A percentile compares a stretch with the other conserved stretches of the same genome.
Evolutionary conservation across 2,329 filamentous ascomycete genomes (phyloP).

Genomic region (Allantophomopsis lycopodina): DNA sequence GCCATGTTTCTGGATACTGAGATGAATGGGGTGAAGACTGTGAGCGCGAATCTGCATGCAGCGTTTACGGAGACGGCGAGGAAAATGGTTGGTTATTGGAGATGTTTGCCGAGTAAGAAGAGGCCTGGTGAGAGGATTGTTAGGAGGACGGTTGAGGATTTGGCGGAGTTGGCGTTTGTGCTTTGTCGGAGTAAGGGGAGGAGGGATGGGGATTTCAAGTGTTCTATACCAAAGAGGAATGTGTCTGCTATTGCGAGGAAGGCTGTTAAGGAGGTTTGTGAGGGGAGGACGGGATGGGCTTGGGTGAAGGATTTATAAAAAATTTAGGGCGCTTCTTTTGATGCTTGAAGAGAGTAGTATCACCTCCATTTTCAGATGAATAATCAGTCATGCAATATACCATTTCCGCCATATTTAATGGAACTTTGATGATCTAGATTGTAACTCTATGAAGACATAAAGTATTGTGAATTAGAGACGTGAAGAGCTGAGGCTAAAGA

Average conservation of each 20-base stretch:
- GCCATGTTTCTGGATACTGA: conserved; percentile 70
- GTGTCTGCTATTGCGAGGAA: conserved; percentile 5
- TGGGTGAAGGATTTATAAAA: too few relatives aligned
- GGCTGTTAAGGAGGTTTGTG: too few relatives aligned
- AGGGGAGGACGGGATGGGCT: too few relatives aligned
- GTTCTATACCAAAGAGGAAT: conserved; percentile 10
- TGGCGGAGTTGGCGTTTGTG: conserved; percentile 11
- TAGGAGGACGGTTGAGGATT: conserved; percentile 18
- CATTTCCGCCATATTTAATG: too few relatives aligned
- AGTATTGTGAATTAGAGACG: too few relatives aligned
- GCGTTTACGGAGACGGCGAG: conserved; percentile 66
- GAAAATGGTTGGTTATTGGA: conserved; percentile 53
- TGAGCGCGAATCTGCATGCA: conserved; percentile 62
- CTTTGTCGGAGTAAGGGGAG: conserved; percentile 13
- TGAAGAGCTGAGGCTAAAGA: too few relatives aligned
- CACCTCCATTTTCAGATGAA: too few relatives aligned
- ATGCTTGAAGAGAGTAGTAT: too few relatives aligned
- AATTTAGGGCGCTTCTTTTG: too few relatives aligned
- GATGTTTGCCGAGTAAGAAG: conserved; percentile 39
- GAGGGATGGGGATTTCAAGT: conserved; percentile 10
- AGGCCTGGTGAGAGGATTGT: conserved; percentile 47
- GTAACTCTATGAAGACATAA: too few relatives aligned
- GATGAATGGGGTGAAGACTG: conserved; percentile 58
- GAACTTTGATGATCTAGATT: too few relatives aligned
- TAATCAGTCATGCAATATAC: too few relatives aligned